A percentile compares a stretch with the other conserved stretches of the same genome.
phyloP scores from a whole-genome alignment of 805 yeast genomes.

The Grigorovia humatica region DNA sequence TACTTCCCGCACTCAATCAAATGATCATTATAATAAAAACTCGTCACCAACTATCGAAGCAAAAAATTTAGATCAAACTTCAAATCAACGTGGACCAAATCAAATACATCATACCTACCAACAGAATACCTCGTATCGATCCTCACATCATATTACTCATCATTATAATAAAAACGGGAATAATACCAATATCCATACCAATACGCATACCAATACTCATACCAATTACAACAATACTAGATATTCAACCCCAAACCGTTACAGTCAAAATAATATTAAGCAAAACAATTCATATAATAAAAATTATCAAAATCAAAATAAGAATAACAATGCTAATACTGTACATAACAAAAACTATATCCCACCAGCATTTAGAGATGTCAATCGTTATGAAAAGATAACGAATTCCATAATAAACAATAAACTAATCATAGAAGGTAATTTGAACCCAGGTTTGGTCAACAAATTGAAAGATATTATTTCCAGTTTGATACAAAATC shows the following conservation, averaged over 20 bases:
- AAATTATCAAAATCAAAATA: not conserved
- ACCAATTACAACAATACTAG: too few species aligned
- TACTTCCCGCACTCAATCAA: not conserved
- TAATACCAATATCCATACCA: not conserved
- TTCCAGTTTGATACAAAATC: not conserved
- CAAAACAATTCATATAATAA: not conserved
- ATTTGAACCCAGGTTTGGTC: not conserved
- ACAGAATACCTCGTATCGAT: not conserved
- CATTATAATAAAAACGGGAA: not conserved
- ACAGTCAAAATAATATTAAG: not conserved
- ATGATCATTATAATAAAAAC: not conserved
- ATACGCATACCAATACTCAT: too few species aligned
- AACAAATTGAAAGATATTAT: not conserved
- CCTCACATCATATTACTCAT: not conserved
- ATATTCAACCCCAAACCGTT: not conserved
- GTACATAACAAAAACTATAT: conserved; percentile 1
- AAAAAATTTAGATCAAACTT: not conserved
- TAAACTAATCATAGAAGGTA: conserved; percentile 3
- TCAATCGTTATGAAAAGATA: conserved; percentile 5
- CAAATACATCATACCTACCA: not conserved
- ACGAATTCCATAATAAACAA: conserved; percentile 5
- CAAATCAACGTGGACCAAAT: not conserved
- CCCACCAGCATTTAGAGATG: conserved; percentile 5
- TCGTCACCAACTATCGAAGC: not conserved
- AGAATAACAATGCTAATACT: not conserved